Base-by-base conservation (phyloP, 371 early-diverging fungal genomes). In the Actinomortierella ambigua region DNA sequence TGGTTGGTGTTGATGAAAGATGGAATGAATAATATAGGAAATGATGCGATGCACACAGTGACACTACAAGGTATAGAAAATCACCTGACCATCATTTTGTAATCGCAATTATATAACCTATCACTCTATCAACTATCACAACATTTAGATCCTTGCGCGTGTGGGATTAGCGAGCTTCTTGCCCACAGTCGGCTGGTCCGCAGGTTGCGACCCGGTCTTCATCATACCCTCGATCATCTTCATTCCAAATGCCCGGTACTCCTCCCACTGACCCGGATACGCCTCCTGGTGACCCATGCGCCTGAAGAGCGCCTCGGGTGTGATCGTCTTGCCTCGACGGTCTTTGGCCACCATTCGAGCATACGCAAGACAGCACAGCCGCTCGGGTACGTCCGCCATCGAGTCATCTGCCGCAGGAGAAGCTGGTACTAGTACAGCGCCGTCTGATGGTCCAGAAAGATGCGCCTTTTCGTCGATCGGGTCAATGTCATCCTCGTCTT, bases 301-400 rank as follows among this genome's bases (percentile, higher is more conserved):
- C 20, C 34, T 60, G 40, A 55, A 73, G 51, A 73, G 39, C 29
- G 17, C n/a, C 7, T 26, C 58, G 6, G 75, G 75, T 7, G 50
- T 51, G 55, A 73, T 73, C n/a, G 75, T 73, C 59, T 73, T 73
- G 64, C 75, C 75, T 55, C 63, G 66, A 8, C 67, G 63, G n/a
- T 60, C 60, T 40, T 73, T 73, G 24, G 68, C 67, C 42, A 73
- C 75, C 75, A 73, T 73, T 1, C 75, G 55, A 2, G 75, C 62
- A 43, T 73, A 73, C 0, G 67, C 75, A 51, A 73, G 66, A 27
- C 67, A 66, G 48, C 75, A 73, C 7, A 34, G 34, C 34, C 34
- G 4, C 11, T 34, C 34, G 4, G 34, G 34, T 34, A 34, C 34
- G 34, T 11, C 34, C 11, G 34, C 34, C 34, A 34, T 34, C 11